Evolutionary conservation across 768 basidiomycete species (phyloP).

Genomic region (Leccinum arenicola): DNA sequence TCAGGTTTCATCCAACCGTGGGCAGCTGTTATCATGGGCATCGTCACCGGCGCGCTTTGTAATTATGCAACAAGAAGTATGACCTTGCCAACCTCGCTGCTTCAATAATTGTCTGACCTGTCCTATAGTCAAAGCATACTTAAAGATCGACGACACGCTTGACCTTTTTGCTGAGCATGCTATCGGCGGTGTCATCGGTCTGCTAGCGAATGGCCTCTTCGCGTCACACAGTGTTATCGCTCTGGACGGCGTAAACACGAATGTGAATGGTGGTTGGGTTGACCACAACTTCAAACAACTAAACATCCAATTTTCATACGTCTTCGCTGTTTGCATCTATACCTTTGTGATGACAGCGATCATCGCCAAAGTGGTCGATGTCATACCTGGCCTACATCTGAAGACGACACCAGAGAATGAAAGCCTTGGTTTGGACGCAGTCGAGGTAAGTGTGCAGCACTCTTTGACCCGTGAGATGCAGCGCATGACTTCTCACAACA

Average conservation of each 20-base stretch:
- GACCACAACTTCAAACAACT: slow-evolving; percentile 77
- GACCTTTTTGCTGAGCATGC: slow-evolving; percentile 94
- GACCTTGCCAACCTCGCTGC: slow-evolving; percentile 18
- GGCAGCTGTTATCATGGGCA: slow-evolving; percentile 73
- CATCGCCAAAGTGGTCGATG: slow-evolving; percentile 55
- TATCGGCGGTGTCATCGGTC: slow-evolving; percentile 76
- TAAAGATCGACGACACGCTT: slow-evolving; percentile 82
- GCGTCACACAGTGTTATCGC: slow-evolving; percentile 60
- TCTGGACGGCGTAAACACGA: slow-evolving; percentile 64
- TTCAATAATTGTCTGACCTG: slow-evolving; percentile 10
- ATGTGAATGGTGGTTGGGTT: slow-evolving; percentile 63
- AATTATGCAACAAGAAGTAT: slow-evolving; percentile 84
- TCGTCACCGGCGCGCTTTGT: slow-evolving; percentile 66
- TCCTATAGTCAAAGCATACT: slow-evolving; percentile 57
- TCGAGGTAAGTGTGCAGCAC: slow-evolving; percentile 47
- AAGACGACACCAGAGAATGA: slow-evolving; percentile 55
- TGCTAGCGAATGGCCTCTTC: slow-evolving; percentile 72
- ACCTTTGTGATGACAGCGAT: slow-evolving; percentile 60
- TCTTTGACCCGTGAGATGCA: neutral
- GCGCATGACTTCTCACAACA: slow-evolving; percentile 23
- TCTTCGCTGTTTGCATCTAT: slow-evolving; percentile 55
- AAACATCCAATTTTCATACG: slow-evolving; percentile 71
- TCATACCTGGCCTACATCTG: slow-evolving; percentile 57
- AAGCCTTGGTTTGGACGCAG: slow-evolving; percentile 64
- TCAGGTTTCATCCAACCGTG: slow-evolving; percentile 80